Base-by-base conservation (phyloP, 441 rosid genomes). In the Bocquillonia castaneifolia region DNA sequence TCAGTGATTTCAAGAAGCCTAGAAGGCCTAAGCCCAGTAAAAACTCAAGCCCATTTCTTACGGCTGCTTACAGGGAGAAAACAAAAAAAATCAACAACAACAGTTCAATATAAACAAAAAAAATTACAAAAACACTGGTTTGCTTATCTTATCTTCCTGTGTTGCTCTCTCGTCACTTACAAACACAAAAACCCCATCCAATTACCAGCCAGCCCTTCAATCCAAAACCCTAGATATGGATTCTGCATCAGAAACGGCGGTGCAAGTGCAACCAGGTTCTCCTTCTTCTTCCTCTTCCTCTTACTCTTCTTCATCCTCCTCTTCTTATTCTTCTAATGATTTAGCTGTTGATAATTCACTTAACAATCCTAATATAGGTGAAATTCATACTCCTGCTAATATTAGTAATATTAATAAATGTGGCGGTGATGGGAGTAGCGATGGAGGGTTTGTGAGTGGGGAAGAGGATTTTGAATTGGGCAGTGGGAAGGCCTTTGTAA, bases 381-480 rank as follows among this genome's bases (percentile, higher is more conserved):
- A 36, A 31, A 68, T 66, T 76, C 67, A 47, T 73, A 72, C 61
- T 20, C 63, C 63, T 63, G 73, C 14, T 36, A 67, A 36, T 28
- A 53, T 10, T 36, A 66, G 0, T 54, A 45, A 10, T 36, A 66
- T 0, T 60, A 26, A 12, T 9, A 55, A 5, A 25, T 23, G 58
- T 74, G 61, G 44, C 51, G 70, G 70, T 60, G 57, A 48, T 45
- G 55, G 71, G 59, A 54, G 31, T 73, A 69, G 67, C 59, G 61
- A 82, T 17, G 86, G 51, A 63, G 85, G 77, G 32, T 77, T 74
- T 77, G 71, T 76, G 76, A 85, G 82, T 66, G 82, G 78, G 29
- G 80, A 40, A 8, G 84, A 83, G 77, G 87, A 74, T 70, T 72
- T 85, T 13, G 83, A 80, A 48, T 64, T 83, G 32, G 77, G 75